Evolutionary conservation across 768 basidiomycete species (phyloP).

Genomic region (Dacryopinax spathularia): DNA sequence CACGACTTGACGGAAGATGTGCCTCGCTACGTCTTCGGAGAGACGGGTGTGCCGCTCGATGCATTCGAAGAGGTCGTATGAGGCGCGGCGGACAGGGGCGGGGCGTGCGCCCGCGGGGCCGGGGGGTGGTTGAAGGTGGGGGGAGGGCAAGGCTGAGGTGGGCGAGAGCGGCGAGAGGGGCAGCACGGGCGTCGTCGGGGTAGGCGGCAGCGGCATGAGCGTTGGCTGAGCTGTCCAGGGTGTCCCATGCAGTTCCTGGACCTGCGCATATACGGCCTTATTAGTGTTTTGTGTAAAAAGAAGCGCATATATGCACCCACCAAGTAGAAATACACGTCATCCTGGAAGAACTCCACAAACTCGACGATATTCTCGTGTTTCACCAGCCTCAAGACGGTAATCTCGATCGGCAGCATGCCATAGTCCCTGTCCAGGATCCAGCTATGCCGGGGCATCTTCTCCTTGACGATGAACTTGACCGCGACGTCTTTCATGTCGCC

Average conservation of each 20-base stretch:
- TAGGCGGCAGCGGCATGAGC: not conserved
- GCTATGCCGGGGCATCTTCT: slow-evolving; percentile 41
- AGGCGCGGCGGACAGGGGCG: slow-evolving; percentile 39
- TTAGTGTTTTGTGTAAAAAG: not conserved
- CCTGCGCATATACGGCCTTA: slow-evolving; percentile 30
- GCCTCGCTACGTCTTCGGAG: slow-evolving; percentile 60
- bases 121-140: slow-evolving; percentile 4
- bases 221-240: slow-evolving; percentile 43
- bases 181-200: slow-evolving; percentile 4
- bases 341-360: slow-evolving; percentile 75
- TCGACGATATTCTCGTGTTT: slow-evolving; percentile 71
- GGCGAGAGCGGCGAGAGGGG: slow-evolving; percentile 20
- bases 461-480: slow-evolving; percentile 88
- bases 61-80: slow-evolving; percentile 89
- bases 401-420: slow-evolving; percentile 61
- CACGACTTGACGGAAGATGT: slow-evolving; percentile 77
- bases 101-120: slow-evolving; percentile 14
- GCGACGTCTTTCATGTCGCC: slow-evolving; percentile 56
- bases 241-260: slow-evolving; percentile 84
- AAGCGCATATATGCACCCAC: slow-evolving; percentile 32
- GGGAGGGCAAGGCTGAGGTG: slow-evolving; percentile 9
- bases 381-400: slow-evolving; percentile 56
- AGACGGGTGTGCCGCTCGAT: slow-evolving; percentile 81
- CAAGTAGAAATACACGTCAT: slow-evolving; percentile 70
- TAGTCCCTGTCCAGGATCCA: slow-evolving; percentile 43